Evolutionary conservation across 106 monocot species (phyloP).

Genomic region (Dioscorea dumetorum): DNA sequence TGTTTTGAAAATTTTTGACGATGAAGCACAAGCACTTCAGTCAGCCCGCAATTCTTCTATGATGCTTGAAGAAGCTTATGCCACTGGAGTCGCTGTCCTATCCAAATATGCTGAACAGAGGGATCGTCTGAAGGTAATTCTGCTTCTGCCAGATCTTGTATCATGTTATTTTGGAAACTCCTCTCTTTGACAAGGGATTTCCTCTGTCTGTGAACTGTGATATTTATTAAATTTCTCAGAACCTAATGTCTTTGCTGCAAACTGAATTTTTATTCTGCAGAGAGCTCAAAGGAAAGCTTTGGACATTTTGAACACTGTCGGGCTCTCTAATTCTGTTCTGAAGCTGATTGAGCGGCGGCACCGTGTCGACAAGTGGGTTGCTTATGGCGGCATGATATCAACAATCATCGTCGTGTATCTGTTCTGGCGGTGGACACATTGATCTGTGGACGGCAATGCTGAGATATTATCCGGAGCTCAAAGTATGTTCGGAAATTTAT

Average conservation of each 20-base stretch:
- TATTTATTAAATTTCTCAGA: no score
- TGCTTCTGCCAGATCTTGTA: background rate
- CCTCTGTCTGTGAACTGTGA: no score
- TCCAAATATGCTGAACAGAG: slow-evolving; percentile 86
- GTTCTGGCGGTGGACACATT: slow-evolving; percentile 84
- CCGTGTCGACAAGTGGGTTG: slow-evolving; percentile 85
- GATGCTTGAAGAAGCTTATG: slow-evolving; percentile 90
- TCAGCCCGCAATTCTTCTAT: slow-evolving; percentile 76
- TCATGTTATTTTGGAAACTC: background rate
- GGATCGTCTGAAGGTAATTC: slow-evolving; percentile 75
- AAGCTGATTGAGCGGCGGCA: slow-evolving; percentile 90
- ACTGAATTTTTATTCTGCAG: slow-evolving; percentile 20
- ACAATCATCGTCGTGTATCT: slow-evolving; percentile 43
- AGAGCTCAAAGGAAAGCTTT: slow-evolving; percentile 81
- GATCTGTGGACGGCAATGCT: background rate
- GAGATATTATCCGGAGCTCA: background rate
- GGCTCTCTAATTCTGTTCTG: slow-evolving; percentile 71
- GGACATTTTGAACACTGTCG: slow-evolving; percentile 79
- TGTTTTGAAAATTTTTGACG: slow-evolving; percentile 85
- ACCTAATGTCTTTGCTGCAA: background rate
- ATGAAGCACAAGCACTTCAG: slow-evolving; percentile 82
- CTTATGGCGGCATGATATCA: slow-evolving; percentile 67
- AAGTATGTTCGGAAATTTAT: no score
- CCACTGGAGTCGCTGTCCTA: slow-evolving; percentile 79
- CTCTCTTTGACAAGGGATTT: no score